These are phyloP conservation scores for Pseudonitzschia delicatissima DNA, from an alignment of 108 stramenopile genomes.

Conservation along the genomic window DNA sequence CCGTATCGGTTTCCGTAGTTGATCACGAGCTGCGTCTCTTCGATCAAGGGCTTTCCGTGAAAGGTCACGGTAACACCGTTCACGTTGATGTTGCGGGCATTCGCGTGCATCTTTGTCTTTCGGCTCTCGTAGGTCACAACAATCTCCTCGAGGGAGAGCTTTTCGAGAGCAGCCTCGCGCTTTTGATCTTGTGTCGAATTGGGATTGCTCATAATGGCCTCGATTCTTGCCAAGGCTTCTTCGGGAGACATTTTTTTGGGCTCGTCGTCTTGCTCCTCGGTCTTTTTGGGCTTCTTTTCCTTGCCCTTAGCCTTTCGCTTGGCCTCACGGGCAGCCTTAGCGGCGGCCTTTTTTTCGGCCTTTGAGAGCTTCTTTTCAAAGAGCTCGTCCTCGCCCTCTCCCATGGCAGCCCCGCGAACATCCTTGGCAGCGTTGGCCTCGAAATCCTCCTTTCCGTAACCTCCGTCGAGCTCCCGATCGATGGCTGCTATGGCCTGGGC, in stretches of 20 bases:
- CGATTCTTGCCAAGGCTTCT: too few relatives aligned
- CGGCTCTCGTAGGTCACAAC: conserved; percentile 79
- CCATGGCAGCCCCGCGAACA: conserved; percentile 83
- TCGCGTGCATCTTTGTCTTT: conserved; percentile 74
- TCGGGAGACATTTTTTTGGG: conserved; percentile 50
- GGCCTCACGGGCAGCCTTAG: conserved; percentile 83
- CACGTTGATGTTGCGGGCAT: conserved; percentile 96
- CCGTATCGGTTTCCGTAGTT: conserved; percentile 96
- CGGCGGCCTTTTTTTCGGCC: conserved; percentile 90
- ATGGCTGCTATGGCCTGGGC: conserved; percentile 59
- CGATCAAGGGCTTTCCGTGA: conserved; percentile 84
- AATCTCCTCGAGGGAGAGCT: conserved; percentile 73
- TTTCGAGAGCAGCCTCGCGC: conserved; percentile 64
- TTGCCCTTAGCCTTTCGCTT: conserved; percentile 78
- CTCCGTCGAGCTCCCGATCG: conserved; percentile 65
- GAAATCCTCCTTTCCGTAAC: conserved; percentile 65
- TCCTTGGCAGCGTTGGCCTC: conserved; percentile 49
- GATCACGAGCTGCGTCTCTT: conserved; percentile 84
- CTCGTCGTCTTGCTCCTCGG: conserved; percentile 30
- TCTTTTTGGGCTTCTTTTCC: conserved; percentile 26
- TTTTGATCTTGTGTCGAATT: conserved; percentile 53
- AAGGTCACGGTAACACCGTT: conserved; percentile 92
- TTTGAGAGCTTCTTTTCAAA: conserved; percentile 90
- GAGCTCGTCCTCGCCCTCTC: conserved; percentile 87
- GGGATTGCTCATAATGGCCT: conserved; percentile 40